Evolutionary conservation across 768 basidiomycete species (phyloP).

Genomic region (Panus rudis): DNA sequence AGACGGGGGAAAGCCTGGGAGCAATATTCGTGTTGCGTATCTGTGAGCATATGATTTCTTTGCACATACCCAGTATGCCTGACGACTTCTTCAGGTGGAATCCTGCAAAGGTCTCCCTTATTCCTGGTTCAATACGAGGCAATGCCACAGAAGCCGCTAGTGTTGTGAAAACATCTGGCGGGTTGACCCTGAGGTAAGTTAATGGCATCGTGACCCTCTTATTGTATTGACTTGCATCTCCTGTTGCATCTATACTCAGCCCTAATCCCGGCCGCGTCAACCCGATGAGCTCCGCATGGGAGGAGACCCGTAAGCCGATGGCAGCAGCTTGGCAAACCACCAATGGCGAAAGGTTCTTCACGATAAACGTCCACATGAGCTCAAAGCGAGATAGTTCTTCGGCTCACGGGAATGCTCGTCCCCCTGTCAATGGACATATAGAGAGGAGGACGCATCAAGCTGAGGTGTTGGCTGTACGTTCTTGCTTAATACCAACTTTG

Average conservation of each 20-base stretch:
- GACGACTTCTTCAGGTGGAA: conserved; percentile 31
- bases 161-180: conserved; percentile 26
- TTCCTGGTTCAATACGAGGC: conserved; percentile 39
- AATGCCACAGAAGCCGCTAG: conserved; percentile 39
- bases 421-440: conserved; percentile 49
- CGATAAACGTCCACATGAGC: conserved; percentile 53
- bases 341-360: conserved; percentile 41
- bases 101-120: conserved; percentile 41
- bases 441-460: conserved; percentile 44
- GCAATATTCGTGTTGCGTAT: conserved; percentile 56
- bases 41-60: conserved; percentile 29
- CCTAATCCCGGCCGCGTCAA: conserved; percentile 59
- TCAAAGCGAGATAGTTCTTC: conserved; percentile 53
- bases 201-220: conserved; percentile 4
- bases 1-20: conserved; percentile 57
- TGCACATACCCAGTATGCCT: not conserved
- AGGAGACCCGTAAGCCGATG: conserved; percentile 50
- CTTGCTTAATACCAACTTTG: not conserved
- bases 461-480: conserved; percentile 41
- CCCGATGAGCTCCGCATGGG: conserved; percentile 49
- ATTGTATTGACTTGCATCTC: not conserved
- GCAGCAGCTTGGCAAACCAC: conserved; percentile 49
- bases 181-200: conserved; percentile 36
- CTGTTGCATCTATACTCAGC: conserved; percentile 23
- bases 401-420: conserved; percentile 47